Percentiles rank a stretch among this genome's conserved stretches.
Conservation (phyloP, 768 basidiomycete genomes). For the Lactarius indigo region DNA sequence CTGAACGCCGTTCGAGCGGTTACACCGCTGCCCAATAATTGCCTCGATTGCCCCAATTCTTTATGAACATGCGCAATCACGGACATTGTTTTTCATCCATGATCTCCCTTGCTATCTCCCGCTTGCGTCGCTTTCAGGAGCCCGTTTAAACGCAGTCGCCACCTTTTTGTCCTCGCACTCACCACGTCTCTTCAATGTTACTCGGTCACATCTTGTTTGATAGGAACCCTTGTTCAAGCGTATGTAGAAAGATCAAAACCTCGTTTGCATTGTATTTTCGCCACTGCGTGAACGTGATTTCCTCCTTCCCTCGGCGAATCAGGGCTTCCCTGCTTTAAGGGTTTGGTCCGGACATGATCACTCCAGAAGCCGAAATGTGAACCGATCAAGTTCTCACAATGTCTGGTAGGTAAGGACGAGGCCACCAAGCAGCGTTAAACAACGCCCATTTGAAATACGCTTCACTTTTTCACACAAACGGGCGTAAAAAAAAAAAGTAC, state of each 20-base stretch:
- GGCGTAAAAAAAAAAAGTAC: neutral
- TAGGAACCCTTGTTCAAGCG: constrained; percentile 17
- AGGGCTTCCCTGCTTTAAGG: neutral
- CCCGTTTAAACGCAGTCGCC: constrained; percentile 6
- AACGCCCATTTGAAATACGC: neutral
- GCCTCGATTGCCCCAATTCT: constrained; percentile 10
- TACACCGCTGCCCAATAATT: constrained; percentile 17
- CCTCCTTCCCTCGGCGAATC: neutral
- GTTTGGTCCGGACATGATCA: neutral
- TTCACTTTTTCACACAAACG: neutral
- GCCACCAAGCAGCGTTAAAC: neutral
- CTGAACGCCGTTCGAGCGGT: constrained; percentile 2
- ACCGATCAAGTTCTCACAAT: constrained; percentile 1
- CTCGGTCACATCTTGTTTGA: constrained; percentile 15
- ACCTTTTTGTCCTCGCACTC: constrained; percentile 11
- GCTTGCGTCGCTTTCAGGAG: constrained; percentile 9
- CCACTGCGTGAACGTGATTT: constrained; percentile 14
- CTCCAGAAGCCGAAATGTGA: neutral
- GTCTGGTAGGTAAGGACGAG: neutral
- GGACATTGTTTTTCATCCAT: constrained; percentile 14
- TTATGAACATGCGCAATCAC: constrained; percentile 8
- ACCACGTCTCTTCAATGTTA: constrained; percentile 12
- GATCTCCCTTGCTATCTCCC: constrained; percentile 20
- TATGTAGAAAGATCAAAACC: constrained; percentile 20
- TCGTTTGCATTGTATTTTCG: constrained; percentile 19